A percentile compares a stretch with the other conserved stretches of the same genome.
phyloP scores from a whole-genome alignment of 1,139 yeast species.

The Kodamaea sp. region DNA sequence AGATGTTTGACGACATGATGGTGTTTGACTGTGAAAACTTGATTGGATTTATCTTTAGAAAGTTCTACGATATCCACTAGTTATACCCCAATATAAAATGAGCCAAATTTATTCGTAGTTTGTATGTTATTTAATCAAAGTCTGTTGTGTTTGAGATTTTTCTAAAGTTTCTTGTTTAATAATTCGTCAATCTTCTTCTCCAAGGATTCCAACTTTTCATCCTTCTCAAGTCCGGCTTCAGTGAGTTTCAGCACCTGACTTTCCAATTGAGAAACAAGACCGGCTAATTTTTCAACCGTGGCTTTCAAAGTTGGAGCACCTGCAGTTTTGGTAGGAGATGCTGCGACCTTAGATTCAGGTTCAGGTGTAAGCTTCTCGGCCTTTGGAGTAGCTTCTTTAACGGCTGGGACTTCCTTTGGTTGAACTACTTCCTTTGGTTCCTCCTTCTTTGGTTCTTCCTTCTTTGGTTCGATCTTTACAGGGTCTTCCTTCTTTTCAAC shows the following conservation, averaged over 20 bases:
- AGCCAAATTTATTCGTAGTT: too few species aligned
- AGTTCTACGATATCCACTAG: slow-evolving; percentile 56
- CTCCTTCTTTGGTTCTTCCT: slow-evolving; percentile 17
- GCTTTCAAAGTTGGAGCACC: slow-evolving; percentile 65
- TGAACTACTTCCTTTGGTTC: slow-evolving; percentile 13
- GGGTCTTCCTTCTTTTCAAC: slow-evolving; percentile 16
- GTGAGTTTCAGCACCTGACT: slow-evolving; percentile 52
- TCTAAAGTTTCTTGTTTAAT: slow-evolving; percentile 19
- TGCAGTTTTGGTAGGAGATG: slow-evolving; percentile 17
- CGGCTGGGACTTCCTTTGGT: slow-evolving; percentile 15
- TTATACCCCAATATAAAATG: not conserved
- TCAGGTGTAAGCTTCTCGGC: slow-evolving; percentile 13
- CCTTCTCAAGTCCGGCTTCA: slow-evolving; percentile 60
- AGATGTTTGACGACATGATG: slow-evolving; percentile 65
- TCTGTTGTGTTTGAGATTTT: slow-evolving; percentile 1
- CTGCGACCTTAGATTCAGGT: slow-evolving; percentile 14
- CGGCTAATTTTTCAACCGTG: slow-evolving; percentile 64
- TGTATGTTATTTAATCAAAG: not conserved
- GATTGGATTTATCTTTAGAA: slow-evolving; percentile 66
- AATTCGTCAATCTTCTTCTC: slow-evolving; percentile 46
- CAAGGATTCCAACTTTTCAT: slow-evolving; percentile 51
- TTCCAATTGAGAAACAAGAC: slow-evolving; percentile 58
- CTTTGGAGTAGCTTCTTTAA: slow-evolving; percentile 10
- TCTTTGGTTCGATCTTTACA: slow-evolving; percentile 12
- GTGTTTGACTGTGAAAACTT: slow-evolving; percentile 66